Percentiles rank a stretch among this genome's conserved stretches.
Conservation (phyloP, 2,329 filamentous ascomycete genomes). For the Pseudogymnoascus sp. region DNA sequence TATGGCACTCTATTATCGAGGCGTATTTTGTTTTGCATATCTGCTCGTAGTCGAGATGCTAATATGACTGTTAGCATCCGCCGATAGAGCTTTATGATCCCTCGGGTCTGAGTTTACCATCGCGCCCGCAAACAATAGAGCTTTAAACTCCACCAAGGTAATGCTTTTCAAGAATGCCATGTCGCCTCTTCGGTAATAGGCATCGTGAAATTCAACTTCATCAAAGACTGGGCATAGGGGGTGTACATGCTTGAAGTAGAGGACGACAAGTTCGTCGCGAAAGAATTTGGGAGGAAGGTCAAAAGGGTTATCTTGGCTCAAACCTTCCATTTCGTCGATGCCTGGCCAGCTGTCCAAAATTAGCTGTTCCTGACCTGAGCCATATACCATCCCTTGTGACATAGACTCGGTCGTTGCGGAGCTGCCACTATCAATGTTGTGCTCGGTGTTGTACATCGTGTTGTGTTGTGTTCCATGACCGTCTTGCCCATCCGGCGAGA, state of each 20-base stretch:
- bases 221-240: conserved; percentile 10
- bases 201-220: conserved; percentile 8
- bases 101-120: not conserved
- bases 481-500: not conserved
- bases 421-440: not conserved
- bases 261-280: conserved; percentile 6
- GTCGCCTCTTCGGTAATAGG: conserved; percentile 3
- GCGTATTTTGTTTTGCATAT: conserved; percentile 8
- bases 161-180: conserved; percentile 5
- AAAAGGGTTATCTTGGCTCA: not conserved
- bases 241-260: conserved; percentile 9
- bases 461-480: not conserved
- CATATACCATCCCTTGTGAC: not conserved
- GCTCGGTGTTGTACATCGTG: not conserved
- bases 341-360: not conserved
- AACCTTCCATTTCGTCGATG: not conserved
- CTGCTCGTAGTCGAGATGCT: conserved; percentile 10
- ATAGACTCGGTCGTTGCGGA: not conserved
- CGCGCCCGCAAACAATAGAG: conserved; percentile 7
- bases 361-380: not conserved
- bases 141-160: conserved; percentile 6
- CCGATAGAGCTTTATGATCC: not conserved
- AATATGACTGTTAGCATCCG: not conserved
- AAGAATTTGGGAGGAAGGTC: conserved; percentile 1
- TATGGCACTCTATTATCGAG: conserved; percentile 9